Conservation (phyloP, 2,329 filamentous ascomycete genomes). For the Tolypocladium paradoxum region DNA sequence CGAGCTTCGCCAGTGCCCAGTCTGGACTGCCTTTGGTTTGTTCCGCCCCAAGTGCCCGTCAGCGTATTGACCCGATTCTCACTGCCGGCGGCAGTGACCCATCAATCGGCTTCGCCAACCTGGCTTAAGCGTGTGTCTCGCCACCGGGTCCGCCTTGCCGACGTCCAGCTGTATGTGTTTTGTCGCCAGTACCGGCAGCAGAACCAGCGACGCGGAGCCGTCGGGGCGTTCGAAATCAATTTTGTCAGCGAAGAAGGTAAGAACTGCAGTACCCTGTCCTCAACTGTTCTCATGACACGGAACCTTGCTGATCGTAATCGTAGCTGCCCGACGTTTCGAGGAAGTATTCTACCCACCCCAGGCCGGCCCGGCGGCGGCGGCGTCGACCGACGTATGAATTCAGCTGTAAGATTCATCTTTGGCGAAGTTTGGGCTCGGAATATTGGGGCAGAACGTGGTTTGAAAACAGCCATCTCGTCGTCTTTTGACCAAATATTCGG, state of each 20-base stretch:
- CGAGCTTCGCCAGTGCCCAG: constrained; percentile 40
- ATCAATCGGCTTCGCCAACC: constrained; percentile 33
- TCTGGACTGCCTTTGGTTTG: constrained; percentile 55
- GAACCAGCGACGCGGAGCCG: constrained; percentile 36
- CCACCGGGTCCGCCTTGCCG: constrained; percentile 38
- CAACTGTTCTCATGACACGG: neutral
- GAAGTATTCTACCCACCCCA: constrained; percentile 24
- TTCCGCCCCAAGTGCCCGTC: neutral
- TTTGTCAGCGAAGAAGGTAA: constrained; percentile 33
- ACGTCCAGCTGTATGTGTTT: constrained; percentile 49
- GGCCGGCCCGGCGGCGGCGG: neutral
- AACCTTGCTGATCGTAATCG: neutral
- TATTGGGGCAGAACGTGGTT: neutral
- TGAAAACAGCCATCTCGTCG: neutral
- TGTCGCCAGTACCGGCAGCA: constrained; percentile 43
- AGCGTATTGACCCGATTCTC: neutral
- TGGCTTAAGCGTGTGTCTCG: constrained; percentile 41
- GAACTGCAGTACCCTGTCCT: neutral
- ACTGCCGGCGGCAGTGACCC: constrained; percentile 32
- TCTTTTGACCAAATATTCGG: neutral
- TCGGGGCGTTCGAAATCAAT: constrained; percentile 38
- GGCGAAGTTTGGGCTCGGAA: neutral
- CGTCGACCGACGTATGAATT: neutral
- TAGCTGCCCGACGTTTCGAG: constrained; percentile 27
- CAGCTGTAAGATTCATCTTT: neutral